These are phyloP conservation scores for Coffea humblotiana DNA, from an alignment of 305 asterid genomes.

Conservation along the genomic window DNA sequence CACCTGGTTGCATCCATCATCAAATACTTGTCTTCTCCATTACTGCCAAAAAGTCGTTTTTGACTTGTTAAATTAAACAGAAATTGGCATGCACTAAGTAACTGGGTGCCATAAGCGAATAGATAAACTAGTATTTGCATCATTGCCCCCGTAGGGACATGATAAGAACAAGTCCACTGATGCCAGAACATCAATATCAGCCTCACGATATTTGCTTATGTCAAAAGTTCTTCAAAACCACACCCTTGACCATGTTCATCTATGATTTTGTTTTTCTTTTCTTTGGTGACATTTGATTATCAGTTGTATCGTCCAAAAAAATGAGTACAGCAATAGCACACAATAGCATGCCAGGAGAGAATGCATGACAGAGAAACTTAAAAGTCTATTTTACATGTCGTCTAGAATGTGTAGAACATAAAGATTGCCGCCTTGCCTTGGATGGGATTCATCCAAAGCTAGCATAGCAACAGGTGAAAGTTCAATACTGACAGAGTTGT, in stretches of 20 bases:
- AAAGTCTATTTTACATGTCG: not conserved
- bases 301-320: not conserved
- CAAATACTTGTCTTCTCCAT: not conserved
- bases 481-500: not conserved
- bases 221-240: not conserved
- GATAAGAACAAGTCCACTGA: not conserved
- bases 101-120: not conserved
- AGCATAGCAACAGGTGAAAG: not conserved
- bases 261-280: too few species aligned
- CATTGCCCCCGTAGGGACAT: too few species aligned
- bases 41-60: constrained; percentile 6
- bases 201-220: not conserved
- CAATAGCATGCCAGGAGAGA: not conserved
- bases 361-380: not conserved
- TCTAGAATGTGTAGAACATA: not conserved
- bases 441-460: not conserved
- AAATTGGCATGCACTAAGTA: not conserved
- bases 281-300: not conserved
- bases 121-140: not conserved
- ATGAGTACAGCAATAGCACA: not conserved
- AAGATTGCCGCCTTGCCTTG: not conserved
- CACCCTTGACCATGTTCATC: not conserved
- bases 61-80: not conserved
- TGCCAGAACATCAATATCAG: not conserved
- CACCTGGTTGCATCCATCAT: not conserved